Percentiles rank a stretch among this genome's conserved stretches.
phyloP scores from a whole-genome alignment of 1,139 yeast genomes.

The Magnusiomyces starmeri region DNA sequence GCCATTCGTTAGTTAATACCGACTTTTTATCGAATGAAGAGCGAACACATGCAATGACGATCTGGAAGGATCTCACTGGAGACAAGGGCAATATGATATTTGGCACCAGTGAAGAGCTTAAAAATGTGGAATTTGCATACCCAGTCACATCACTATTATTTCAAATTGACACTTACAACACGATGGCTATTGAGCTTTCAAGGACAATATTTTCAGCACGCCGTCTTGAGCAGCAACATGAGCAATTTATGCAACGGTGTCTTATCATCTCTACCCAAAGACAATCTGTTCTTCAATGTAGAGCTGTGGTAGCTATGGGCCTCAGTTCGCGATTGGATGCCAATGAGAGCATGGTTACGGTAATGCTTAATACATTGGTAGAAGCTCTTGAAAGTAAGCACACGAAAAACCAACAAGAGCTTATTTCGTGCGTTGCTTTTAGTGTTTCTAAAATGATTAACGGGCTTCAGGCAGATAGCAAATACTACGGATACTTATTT shows the following conservation, averaged over 20 bases:
- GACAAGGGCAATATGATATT: constrained; percentile 49
- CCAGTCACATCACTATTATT: constrained; percentile 47
- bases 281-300: constrained; percentile 57
- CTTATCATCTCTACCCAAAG: constrained; percentile 53
- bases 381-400: constrained; percentile 30
- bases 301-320: constrained; percentile 70
- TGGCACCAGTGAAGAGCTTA: constrained; percentile 65
- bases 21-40: constrained; percentile 3
- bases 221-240: constrained; percentile 43
- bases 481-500: constrained; percentile 50
- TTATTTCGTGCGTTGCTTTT: constrained; percentile 33
- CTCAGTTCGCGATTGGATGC: constrained; percentile 59
- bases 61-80: constrained; percentile 56
- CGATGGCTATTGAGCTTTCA: constrained; percentile 51
- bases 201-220: constrained; percentile 41
- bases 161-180: constrained; percentile 59
- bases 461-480: constrained; percentile 52
- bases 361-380: constrained; percentile 33
- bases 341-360: constrained; percentile 51
- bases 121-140: constrained; percentile 37
- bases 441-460: constrained; percentile 51
- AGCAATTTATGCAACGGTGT: constrained; percentile 64
- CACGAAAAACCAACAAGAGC: constrained; percentile 32
- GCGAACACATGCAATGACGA: constrained; percentile 21
- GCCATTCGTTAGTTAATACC: constrained; percentile 51